These are phyloP conservation scores for Macrocybe gigantea DNA, from an alignment of 768 basidiomycete genomes.

Conservation along the genomic window DNA sequence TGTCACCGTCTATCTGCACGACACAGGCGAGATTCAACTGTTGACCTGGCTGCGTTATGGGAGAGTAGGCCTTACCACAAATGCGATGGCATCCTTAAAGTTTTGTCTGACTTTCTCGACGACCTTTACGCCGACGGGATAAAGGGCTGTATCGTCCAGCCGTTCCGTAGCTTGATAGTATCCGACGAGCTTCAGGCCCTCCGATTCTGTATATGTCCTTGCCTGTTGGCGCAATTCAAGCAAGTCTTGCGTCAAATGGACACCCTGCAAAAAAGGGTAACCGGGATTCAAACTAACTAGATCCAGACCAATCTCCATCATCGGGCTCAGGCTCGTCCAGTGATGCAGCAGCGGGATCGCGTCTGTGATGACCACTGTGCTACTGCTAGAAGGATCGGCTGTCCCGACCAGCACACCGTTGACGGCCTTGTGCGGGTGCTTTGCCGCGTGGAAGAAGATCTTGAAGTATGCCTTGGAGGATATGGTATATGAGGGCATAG, in stretches of 20 bases:
- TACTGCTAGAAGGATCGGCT: conserved; percentile 11
- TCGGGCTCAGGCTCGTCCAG: conserved; percentile 79
- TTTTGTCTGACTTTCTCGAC: conserved; percentile 45
- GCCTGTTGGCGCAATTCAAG: conserved; percentile 34
- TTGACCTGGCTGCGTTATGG: not conserved
- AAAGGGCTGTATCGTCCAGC: conserved; percentile 53
- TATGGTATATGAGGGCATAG: conserved; percentile 44
- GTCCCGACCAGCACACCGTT: conserved; percentile 76
- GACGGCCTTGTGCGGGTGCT: conserved; percentile 69
- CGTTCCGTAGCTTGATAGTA: conserved; percentile 74
- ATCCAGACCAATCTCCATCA: conserved; percentile 84
- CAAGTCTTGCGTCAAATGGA: not conserved
- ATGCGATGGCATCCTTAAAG: conserved; percentile 58
- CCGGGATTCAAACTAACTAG: conserved; percentile 38
- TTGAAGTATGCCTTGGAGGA: conserved; percentile 64
- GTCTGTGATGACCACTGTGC: conserved; percentile 47
- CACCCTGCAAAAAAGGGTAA: not conserved
- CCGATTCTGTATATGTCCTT: conserved; percentile 49
- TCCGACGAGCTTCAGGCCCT: conserved; percentile 52
- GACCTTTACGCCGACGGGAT: conserved; percentile 61
- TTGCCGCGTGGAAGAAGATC: conserved; percentile 72
- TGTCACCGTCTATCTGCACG: conserved; percentile 54
- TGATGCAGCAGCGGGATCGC: conserved; percentile 76
- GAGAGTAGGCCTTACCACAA: conserved; percentile 47
- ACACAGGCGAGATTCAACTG: conserved; percentile 1